Base-by-base conservation (phyloP, 345 rosid genomes). In the Conringia planisiliqua region DNA sequence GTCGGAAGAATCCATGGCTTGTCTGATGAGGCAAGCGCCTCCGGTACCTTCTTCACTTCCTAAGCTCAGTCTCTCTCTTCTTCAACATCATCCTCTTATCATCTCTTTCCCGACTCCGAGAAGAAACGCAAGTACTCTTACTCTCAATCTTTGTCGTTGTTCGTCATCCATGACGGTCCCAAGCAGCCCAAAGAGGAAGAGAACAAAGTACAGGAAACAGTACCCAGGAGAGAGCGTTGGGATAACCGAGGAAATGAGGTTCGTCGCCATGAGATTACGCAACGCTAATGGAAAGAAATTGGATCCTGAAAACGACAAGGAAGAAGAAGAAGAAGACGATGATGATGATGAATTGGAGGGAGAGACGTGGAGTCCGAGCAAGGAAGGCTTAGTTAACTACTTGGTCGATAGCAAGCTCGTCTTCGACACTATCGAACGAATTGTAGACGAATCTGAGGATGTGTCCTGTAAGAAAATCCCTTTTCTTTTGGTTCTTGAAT, bases 221-320 rank as follows among this genome's bases (percentile, higher is more conserved):
- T 84, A 81, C 76, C 98, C 97, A 18, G 98, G 98, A 38, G 98
- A 94, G 81, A 79, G 29, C 80, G 71, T 79, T 57, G 98, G 98
- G 1, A 91, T 91, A 44, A 87, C 96, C 12, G 95, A 86, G 83
- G 98, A 94, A 83, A 88, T 94, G 97, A 86, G 97, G 77, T 94
- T 94, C 75, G 95, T 94, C 10, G 95, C 98, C 8, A 88, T 90
- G 98, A 82, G 86, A 76, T 91, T 91, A 68, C 95, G 95, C 48
- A 91, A 94, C 74, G 58, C 82, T 50, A 87, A 85, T 22, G 95
- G 95, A 22, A 87, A 82, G 51, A 83, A 79, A 62, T 48, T 77
- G 63, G 59, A 68, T 62, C 20, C 77, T 30, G 77, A 78, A 17
- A 62, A 7, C 26, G 57, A 78, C 10, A 59, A 73, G 56, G 38